phyloP scores from a whole-genome alignment of 805 yeast species.

The Limtongozyma cylindracea region DNA sequence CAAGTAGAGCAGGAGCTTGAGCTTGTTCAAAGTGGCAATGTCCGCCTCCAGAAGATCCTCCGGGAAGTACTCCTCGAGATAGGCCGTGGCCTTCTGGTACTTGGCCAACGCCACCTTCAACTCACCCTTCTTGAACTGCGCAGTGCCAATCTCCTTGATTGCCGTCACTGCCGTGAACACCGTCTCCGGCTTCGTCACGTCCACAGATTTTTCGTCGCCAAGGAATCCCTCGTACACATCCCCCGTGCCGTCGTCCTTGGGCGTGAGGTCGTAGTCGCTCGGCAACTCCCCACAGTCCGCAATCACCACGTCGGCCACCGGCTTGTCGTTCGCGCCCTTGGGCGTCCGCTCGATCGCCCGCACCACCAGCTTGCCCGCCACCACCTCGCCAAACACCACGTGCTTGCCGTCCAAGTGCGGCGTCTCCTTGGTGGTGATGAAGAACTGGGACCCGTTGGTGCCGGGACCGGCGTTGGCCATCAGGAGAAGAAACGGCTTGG shows the following conservation, averaged over 20 bases:
- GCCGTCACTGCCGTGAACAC: constrained; percentile 40
- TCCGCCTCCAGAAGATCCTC: constrained; percentile 35
- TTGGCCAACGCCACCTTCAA: constrained; percentile 30
- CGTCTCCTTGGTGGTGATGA: neutral
- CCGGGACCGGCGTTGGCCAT: constrained; percentile 1
- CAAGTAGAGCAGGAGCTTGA: constrained; percentile 28
- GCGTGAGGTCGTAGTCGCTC: constrained; percentile 24
- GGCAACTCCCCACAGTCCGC: constrained; percentile 61
- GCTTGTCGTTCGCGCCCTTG: constrained; percentile 46
- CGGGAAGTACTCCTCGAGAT: constrained; percentile 51
- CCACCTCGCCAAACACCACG: constrained; percentile 65
- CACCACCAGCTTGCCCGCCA: constrained; percentile 57
- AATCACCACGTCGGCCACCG: constrained; percentile 43
- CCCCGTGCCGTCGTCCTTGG: constrained; percentile 51
- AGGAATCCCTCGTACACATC: constrained; percentile 58
- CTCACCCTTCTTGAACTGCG: constrained; percentile 41
- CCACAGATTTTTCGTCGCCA: constrained; percentile 47
- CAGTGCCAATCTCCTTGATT: constrained; percentile 61
- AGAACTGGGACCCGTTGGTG: neutral
- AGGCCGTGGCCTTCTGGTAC: constrained; percentile 48
- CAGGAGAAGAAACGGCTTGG: neutral
- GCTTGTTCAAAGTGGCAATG: constrained; percentile 11
- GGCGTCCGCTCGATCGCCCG: constrained; percentile 51
- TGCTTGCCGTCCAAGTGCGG: constrained; percentile 1
- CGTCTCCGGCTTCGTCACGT: constrained; percentile 28